phyloP scores from a whole-genome alignment of 106 monocot species.

The Ottelia alismoides region DNA sequence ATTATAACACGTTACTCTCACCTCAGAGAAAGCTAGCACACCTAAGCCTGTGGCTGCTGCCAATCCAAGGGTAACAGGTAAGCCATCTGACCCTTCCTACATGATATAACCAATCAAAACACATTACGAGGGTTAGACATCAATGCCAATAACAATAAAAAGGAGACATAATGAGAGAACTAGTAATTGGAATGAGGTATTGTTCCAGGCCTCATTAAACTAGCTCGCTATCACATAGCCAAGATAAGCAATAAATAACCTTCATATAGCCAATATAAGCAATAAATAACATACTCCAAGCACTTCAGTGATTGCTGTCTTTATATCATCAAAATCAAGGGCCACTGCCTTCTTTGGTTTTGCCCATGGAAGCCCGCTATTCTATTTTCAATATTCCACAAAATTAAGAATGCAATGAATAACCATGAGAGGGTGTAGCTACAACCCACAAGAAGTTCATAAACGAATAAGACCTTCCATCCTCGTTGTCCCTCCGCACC shows the following conservation, averaged over 20 bases:
- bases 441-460: neutral
- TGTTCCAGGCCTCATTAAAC: too few relatives aligned
- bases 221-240: too few relatives aligned
- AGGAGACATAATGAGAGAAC: too few relatives aligned
- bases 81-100: conserved; percentile 55
- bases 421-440: neutral
- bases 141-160: too few relatives aligned
- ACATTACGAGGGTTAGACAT: too few relatives aligned
- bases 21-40: conserved; percentile 75
- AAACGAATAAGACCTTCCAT: conserved; percentile 48
- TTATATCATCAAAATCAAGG: conserved; percentile 50
- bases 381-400: conserved; percentile 47
- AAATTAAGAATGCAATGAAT: neutral
- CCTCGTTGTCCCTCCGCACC: conserved; percentile 86
- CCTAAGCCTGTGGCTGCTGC: conserved; percentile 79
- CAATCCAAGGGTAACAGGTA: conserved; percentile 66
- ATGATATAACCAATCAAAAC: neutral
- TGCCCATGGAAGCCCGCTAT: conserved; percentile 78
- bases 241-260: neutral
- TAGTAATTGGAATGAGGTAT: too few relatives aligned
- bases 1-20: too few relatives aligned
- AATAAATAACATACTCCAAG: conserved; percentile 49
- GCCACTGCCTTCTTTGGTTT: conserved; percentile 44
- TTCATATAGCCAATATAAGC: neutral
- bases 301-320: conserved; percentile 31